These are phyloP conservation scores for Nannochloris sp. DNA, from an alignment of 139 green algal species.

Conservation along the genomic window DNA sequence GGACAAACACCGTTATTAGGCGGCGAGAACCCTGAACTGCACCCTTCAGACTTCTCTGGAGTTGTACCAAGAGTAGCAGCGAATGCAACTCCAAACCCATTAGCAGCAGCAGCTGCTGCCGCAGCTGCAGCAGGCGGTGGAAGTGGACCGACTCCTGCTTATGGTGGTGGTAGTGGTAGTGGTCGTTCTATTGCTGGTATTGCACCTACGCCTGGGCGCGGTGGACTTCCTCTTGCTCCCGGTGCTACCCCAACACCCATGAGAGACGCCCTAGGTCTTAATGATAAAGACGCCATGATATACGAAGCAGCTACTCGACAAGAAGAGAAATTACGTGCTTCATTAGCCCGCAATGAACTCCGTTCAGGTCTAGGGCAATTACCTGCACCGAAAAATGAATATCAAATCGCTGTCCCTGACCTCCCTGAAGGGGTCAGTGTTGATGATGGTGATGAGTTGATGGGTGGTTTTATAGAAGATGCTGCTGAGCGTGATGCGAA, in stretches of 20 bases:
- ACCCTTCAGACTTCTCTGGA: slow-evolving; percentile 65
- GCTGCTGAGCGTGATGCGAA: slow-evolving; percentile 60
- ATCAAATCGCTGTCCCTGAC: slow-evolving; percentile 69
- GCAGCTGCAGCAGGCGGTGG: neutral
- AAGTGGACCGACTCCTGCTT: neutral
- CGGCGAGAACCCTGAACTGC: slow-evolving; percentile 74
- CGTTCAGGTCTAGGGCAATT: slow-evolving; percentile 58
- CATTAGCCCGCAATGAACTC: slow-evolving; percentile 45
- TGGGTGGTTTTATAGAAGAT: slow-evolving; percentile 70
- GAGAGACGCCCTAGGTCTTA: slow-evolving; percentile 78
- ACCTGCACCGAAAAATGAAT: slow-evolving; percentile 86
- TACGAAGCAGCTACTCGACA: slow-evolving; percentile 1
- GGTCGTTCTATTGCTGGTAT: no score
- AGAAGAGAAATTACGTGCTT: slow-evolving; percentile 22
- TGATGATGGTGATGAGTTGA: slow-evolving; percentile 30
- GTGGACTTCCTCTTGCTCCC: neutral
- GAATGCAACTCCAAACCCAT: slow-evolving; percentile 59
- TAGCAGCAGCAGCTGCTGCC: slow-evolving; percentile 24
- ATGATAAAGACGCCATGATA: slow-evolving; percentile 54
- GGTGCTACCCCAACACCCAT: slow-evolving; percentile 41
- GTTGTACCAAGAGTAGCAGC: slow-evolving; percentile 43
- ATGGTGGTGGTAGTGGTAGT: neutral
- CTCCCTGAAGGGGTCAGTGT: slow-evolving; percentile 10
- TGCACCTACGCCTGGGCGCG: neutral
- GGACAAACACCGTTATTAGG: slow-evolving; percentile 85